Conservation (phyloP, 129 eudicot species). For the Arctium lappa region DNA sequence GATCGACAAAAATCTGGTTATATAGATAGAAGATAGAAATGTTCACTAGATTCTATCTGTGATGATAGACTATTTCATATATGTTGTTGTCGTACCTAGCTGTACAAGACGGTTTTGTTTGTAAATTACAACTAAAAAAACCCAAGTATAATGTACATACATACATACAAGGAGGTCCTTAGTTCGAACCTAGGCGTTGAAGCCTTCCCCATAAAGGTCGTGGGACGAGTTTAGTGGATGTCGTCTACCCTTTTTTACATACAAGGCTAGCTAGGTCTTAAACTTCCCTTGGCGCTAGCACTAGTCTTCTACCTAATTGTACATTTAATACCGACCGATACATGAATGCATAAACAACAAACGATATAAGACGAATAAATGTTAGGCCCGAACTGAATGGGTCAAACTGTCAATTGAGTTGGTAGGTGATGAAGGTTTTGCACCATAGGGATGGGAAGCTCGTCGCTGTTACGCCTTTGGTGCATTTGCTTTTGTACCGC, state of each 20-base stretch:
- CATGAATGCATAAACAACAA: constrained; percentile 6
- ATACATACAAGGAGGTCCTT: not conserved
- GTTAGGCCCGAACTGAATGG: not conserved
- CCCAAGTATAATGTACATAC: not conserved
- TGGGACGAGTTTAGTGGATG: not conserved
- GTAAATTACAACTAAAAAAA: not conserved
- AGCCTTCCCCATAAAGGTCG: not conserved
- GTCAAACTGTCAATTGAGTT: constrained; percentile 21
- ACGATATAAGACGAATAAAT: not conserved
- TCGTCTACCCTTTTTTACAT: not conserved
- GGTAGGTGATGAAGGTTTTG: constrained; percentile 35
- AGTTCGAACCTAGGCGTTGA: not conserved
- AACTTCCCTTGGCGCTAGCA: not conserved
- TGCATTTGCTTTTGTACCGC: constrained; percentile 65
- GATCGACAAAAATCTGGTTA: too few relatives aligned
- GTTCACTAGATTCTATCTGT: too few relatives aligned
- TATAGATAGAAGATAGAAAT: too few relatives aligned
- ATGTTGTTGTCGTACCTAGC: too few relatives aligned
- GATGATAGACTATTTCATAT: too few relatives aligned
- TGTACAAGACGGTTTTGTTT: not conserved
- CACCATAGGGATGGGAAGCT: constrained; percentile 33
- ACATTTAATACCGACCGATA: not conserved
- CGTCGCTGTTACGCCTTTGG: constrained; percentile 30
- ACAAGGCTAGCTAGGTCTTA: not conserved
- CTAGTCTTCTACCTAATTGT: not conserved